Conservation (phyloP, 2,329 filamentous ascomycete genomes). For the Trichoderma sp. region DNA sequence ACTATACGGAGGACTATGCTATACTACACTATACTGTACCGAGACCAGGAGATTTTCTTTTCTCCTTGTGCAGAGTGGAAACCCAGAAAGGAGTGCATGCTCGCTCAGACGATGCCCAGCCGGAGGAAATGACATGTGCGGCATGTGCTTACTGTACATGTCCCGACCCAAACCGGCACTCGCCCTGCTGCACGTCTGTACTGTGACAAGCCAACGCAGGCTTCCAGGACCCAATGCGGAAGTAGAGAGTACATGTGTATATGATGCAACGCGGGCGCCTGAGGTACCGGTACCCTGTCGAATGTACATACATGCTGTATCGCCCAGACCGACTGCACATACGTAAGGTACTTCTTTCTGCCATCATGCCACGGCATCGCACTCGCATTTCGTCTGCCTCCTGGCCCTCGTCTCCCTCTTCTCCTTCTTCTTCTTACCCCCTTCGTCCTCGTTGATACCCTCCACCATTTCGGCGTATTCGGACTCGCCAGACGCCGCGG, state of each 20-base stretch:
- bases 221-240: background rate
- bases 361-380: background rate
- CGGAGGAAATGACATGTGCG: background rate
- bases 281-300: background rate
- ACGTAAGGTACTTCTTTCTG: background rate
- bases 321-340: background rate
- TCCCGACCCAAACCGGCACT: background rate
- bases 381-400: background rate
- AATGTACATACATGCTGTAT: background rate
- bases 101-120: background rate
- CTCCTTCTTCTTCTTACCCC: background rate
- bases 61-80: background rate
- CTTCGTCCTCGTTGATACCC: background rate
- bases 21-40: background rate
- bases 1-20: background rate
- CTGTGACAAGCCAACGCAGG: background rate
- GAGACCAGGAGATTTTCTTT: background rate
- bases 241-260: background rate
- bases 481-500: slow-evolving; percentile 13
- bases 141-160: background rate
- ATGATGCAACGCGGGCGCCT: background rate
- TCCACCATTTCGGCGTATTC: slow-evolving; percentile 12
- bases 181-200: background rate
- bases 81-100: background rate
- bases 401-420: background rate